Evolutionary conservation across 352 stramenopile species (phyloP).

Genomic region (Phytophthora agathidicida): DNA sequence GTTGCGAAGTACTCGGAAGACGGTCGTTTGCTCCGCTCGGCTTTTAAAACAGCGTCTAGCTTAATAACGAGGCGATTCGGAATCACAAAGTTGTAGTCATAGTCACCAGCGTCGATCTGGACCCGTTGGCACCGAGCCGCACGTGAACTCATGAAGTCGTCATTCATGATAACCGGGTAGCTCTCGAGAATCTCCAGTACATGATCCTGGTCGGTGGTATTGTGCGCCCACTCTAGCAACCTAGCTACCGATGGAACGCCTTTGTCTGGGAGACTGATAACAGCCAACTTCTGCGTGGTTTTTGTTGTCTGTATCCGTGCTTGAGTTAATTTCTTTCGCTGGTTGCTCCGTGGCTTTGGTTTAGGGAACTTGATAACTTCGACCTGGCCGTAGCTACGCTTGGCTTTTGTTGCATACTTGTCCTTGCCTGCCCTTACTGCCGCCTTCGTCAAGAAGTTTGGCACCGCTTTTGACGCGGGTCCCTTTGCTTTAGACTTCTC

Average conservation of each 20-base stretch:
- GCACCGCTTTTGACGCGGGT: too few species aligned
- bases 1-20: background rate
- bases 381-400: background rate
- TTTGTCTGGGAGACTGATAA: constrained; percentile 3
- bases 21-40: background rate
- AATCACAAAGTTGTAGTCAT: constrained; percentile 14
- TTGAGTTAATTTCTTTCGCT: constrained; percentile 7
- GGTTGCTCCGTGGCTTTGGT: constrained; percentile 3
- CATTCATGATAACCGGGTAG: constrained; percentile 5
- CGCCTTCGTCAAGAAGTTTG: background rate
- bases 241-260: background rate
- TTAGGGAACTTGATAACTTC: constrained; percentile 2
- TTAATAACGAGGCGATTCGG: background rate
- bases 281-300: background rate
- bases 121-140: background rate
- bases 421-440: background rate
- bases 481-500: background rate
- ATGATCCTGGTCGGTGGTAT: constrained; percentile 1
- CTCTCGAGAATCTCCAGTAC: background rate
- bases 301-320: too few species aligned
- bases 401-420: background rate
- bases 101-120: background rate
- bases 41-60: background rate
- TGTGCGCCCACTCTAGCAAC: background rate
- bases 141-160: constrained; percentile 3